These are phyloP conservation scores for Lithohypha guttulata DNA, from an alignment of 2,329 filamentous ascomycete species.

Conservation along the genomic window DNA sequence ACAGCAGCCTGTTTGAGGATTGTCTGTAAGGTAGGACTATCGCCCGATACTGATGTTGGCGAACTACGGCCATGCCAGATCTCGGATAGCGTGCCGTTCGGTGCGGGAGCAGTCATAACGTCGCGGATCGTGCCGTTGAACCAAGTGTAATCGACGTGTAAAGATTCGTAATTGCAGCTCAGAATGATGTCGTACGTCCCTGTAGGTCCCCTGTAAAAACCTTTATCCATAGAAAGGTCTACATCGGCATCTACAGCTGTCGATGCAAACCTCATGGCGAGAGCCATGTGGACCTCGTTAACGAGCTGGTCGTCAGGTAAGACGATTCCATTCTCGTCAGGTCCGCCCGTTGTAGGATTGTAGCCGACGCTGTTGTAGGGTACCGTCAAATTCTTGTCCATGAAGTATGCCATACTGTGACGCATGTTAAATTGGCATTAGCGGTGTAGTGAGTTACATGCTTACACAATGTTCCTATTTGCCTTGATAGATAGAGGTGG, in stretches of 20 bases:
- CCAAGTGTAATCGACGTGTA: conserved; percentile 11
- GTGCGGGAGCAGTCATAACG: background rate
- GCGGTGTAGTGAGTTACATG: background rate
- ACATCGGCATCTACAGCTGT: conserved; percentile 7
- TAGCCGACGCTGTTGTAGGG: conserved; percentile 10
- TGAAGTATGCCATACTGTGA: conserved; percentile 10
- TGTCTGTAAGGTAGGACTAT: conserved; percentile 3
- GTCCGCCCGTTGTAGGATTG: conserved; percentile 5
- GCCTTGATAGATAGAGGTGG: conserved; percentile 9
- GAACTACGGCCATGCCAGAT: conserved; percentile 8
- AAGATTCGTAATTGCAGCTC: conserved; percentile 6
- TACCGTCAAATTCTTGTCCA: conserved; percentile 1
- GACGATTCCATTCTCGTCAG: background rate
- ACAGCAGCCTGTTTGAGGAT: conserved; percentile 10
- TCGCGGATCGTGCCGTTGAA: conserved; percentile 9
- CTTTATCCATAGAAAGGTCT: conserved; percentile 5
- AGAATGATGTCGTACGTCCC: conserved; percentile 3
- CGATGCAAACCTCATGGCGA: conserved; percentile 5
- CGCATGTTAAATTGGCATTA: background rate
- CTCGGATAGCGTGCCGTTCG: conserved; percentile 11
- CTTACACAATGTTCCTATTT: conserved; percentile 9
- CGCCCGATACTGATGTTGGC: conserved; percentile 1
- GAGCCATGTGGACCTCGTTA: conserved; percentile 9
- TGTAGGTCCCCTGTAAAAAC: background rate
- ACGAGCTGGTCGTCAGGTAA: conserved; percentile 10